These are phyloP conservation scores for Lactarius sp. DNA, from an alignment of 768 basidiomycete species.

Conservation along the genomic window DNA sequence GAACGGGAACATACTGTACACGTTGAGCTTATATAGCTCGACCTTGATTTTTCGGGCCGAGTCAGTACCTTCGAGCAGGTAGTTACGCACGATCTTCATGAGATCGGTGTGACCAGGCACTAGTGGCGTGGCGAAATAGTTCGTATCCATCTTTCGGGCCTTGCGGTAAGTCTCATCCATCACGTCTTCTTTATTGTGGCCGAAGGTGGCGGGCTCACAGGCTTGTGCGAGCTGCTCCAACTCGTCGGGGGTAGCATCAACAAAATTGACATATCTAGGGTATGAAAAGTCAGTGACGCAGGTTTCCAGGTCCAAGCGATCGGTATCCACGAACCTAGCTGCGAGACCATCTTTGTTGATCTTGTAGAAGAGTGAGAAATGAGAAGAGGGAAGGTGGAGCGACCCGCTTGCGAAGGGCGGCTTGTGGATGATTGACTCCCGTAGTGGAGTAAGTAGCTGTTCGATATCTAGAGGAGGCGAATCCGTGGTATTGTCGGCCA, in stretches of 20 bases:
- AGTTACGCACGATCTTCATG: neutral
- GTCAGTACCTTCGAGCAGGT: conserved; percentile 2
- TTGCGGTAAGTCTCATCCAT: conserved; percentile 3
- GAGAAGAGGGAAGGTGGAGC: conserved; percentile 2
- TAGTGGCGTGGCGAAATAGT: neutral
- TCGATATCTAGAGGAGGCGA: too few relatives aligned
- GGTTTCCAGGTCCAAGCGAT: neutral
- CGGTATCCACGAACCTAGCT: conserved; percentile 28
- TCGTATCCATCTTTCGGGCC: neutral
- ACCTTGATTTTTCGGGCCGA: neutral
- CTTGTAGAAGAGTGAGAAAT: conserved; percentile 22
- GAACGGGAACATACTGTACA: neutral
- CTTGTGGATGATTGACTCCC: conserved; percentile 7
- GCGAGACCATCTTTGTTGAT: neutral
- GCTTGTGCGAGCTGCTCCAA: neutral
- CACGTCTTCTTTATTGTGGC: neutral
- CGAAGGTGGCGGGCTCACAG: conserved; percentile 1
- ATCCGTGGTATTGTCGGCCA: too few relatives aligned
- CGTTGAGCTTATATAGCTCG: neutral
- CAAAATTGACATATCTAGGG: neutral
- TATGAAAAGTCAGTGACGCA: conserved; percentile 26
- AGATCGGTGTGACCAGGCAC: neutral
- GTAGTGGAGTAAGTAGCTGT: neutral
- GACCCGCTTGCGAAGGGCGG: conserved; percentile 21
- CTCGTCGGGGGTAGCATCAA: neutral